A percentile compares a stretch with the other conserved stretches of the same genome.
Evolutionary conservation across 371 early-diverging fungal genomes (phyloP).

Genomic region (Mortierella sp.): DNA sequence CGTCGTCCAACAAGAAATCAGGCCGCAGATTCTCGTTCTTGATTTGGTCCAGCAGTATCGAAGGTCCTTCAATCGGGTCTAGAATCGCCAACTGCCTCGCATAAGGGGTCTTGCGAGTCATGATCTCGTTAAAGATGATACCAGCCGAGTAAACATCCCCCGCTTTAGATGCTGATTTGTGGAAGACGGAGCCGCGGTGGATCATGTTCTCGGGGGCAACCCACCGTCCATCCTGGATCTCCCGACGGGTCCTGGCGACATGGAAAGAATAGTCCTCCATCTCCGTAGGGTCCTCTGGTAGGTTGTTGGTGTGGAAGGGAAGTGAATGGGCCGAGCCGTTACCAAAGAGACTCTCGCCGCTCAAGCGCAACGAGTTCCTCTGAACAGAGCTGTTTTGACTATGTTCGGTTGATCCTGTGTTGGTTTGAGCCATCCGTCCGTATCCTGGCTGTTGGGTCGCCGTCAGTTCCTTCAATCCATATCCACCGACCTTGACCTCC

Average conservation of each 20-base stretch:
- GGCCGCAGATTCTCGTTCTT: slow-evolving; percentile 48
- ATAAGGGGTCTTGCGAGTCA: slow-evolving; percentile 65
- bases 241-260: slow-evolving; percentile 16
- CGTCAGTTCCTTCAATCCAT: slow-evolving; percentile 58
- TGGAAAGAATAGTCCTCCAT: slow-evolving; percentile 21
- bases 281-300: slow-evolving; percentile 19
- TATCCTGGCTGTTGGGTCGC: slow-evolving; percentile 42
- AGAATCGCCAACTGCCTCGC: slow-evolving; percentile 29
- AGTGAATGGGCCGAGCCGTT: slow-evolving; percentile 24
- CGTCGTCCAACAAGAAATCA: slow-evolving; percentile 52
- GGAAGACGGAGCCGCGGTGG: slow-evolving; percentile 20
- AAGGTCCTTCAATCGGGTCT: slow-evolving; percentile 34
- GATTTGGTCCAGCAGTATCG: slow-evolving; percentile 35
- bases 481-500: slow-evolving; percentile 70
- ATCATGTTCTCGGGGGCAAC: slow-evolving; percentile 53
- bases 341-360: slow-evolving; percentile 28
- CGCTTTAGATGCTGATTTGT: slow-evolving; percentile 27
- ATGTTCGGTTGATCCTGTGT: slow-evolving; percentile 6
- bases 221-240: slow-evolving; percentile 48
- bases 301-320: slow-evolving; percentile 16
- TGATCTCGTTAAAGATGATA: slow-evolving; percentile 67
- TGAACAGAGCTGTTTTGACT: slow-evolving; percentile 1
- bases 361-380: slow-evolving; percentile 32
- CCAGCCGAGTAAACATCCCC: slow-evolving; percentile 61
- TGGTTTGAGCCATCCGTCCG: slow-evolving; percentile 13